phyloP scores from a whole-genome alignment of 768 basidiomycete genomes.

The Trametes sanguinea region DNA sequence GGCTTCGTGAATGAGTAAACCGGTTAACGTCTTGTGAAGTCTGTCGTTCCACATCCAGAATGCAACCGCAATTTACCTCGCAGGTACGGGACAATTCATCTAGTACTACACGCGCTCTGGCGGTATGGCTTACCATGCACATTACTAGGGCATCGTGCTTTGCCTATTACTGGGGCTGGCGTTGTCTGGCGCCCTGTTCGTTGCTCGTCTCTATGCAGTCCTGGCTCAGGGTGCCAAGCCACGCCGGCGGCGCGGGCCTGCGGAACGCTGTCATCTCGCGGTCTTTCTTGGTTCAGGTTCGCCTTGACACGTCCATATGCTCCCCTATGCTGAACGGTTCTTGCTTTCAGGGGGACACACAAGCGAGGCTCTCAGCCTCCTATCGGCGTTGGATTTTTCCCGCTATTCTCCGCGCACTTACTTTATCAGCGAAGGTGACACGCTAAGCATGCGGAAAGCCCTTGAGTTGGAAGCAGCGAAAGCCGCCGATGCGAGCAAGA shows the following conservation, averaged over 20 bases:
- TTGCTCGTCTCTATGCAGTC: constrained; percentile 1
- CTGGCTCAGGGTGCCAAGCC: constrained; percentile 12
- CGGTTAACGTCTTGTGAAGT: too few species aligned
- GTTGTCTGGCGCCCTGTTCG: background rate
- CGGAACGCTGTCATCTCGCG: constrained; percentile 54
- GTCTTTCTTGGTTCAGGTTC: constrained; percentile 94
- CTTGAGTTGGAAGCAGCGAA: constrained; percentile 56
- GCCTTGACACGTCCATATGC: constrained; percentile 19
- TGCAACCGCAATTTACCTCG: too few species aligned
- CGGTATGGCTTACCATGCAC: too few species aligned
- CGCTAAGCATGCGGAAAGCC: constrained; percentile 74
- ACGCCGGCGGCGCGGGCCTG: background rate
- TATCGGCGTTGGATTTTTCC: constrained; percentile 70
- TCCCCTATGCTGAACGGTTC: background rate
- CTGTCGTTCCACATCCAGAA: too few species aligned
- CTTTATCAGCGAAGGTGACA: constrained; percentile 79
- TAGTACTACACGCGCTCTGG: too few species aligned
- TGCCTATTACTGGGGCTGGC: background rate
- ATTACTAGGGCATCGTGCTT: background rate
- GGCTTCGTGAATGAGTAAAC: background rate
- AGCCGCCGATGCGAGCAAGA: constrained; percentile 22
- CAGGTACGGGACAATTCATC: too few species aligned
- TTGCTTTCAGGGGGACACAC: constrained; percentile 83
- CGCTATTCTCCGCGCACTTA: constrained; percentile 81
- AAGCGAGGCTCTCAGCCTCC: constrained; percentile 74